Conservation (phyloP, 2,329 filamentous ascomycete genomes). For the Aureobasidium subglaciale region DNA sequence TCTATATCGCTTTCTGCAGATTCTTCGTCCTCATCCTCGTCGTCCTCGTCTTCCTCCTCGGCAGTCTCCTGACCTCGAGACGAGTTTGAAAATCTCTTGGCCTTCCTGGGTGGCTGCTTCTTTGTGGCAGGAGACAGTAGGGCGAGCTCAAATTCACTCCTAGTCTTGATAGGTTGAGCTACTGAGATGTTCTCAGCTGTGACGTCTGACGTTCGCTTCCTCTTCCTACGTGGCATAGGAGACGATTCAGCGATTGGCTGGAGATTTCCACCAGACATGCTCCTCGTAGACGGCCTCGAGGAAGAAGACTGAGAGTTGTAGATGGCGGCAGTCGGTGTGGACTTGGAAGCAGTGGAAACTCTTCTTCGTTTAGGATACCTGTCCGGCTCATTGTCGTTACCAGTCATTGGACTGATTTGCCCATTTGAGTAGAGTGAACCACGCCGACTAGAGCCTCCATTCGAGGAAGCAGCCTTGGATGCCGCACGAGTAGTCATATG, state of each 20-base stretch:
- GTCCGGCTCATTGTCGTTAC: constrained; percentile 8
- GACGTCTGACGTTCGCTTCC: constrained; percentile 15
- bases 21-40: neutral
- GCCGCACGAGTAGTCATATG: constrained; percentile 40
- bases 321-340: constrained; percentile 11
- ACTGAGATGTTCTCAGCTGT: constrained; percentile 13
- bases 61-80: neutral
- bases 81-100: constrained; percentile 4
- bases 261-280: constrained; percentile 15
- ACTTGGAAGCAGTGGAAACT: constrained; percentile 16
- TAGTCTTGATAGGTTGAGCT: constrained; percentile 1
- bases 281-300: constrained; percentile 15
- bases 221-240: constrained; percentile 4
- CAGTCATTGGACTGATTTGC: constrained; percentile 1
- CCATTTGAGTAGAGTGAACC: constrained; percentile 13
- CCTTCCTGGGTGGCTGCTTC: constrained; percentile 5
- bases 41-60: neutral
- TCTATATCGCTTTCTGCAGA: neutral
- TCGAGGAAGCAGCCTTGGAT: constrained; percentile 15
- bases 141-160: constrained; percentile 2
- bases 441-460: constrained; percentile 13
- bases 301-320: constrained; percentile 16
- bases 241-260: constrained; percentile 14
- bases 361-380: constrained; percentile 17
- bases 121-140: neutral